These are phyloP conservation scores for Neopestalotiopsis clavispora DNA, from an alignment of 2,329 filamentous ascomycete species.

Conservation along the genomic window DNA sequence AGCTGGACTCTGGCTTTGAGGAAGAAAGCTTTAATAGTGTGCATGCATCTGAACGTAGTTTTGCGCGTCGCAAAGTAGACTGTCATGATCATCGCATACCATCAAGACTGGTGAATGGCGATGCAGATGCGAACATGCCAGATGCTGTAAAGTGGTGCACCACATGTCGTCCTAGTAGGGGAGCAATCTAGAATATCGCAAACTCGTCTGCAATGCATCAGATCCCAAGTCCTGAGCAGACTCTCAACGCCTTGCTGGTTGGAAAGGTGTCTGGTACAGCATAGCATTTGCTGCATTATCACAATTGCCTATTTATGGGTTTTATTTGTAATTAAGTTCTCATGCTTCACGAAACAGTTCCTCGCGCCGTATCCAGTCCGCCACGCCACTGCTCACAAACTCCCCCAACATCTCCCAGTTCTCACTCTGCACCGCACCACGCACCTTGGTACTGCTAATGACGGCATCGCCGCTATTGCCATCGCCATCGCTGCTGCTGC, in stretches of 20 bases:
- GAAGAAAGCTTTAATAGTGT: conserved; percentile 48
- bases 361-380: conserved; percentile 60
- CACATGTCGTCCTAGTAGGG: no score
- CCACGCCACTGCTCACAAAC: conserved; percentile 63
- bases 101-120: no score
- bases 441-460: conserved; percentile 67
- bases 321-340: not conserved
- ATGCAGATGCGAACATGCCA: no score
- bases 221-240: no score
- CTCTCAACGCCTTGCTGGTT: no score
- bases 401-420: conserved; percentile 52
- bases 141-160: no score
- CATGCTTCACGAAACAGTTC: conserved; percentile 52
- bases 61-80: not conserved
- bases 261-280: no score
- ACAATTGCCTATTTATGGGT: not conserved
- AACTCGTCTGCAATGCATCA: no score
- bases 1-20: conserved; percentile 53
- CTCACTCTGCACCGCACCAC: conserved; percentile 55
- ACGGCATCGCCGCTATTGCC: conserved; percentile 43
- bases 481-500: conserved; percentile 46
- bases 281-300: no score
- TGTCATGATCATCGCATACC: no score
- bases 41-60: not conserved
- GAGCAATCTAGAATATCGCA: no score